Base-by-base conservation (phyloP, 805 yeast species). In the Ogataea parapolymorpha region DNA sequence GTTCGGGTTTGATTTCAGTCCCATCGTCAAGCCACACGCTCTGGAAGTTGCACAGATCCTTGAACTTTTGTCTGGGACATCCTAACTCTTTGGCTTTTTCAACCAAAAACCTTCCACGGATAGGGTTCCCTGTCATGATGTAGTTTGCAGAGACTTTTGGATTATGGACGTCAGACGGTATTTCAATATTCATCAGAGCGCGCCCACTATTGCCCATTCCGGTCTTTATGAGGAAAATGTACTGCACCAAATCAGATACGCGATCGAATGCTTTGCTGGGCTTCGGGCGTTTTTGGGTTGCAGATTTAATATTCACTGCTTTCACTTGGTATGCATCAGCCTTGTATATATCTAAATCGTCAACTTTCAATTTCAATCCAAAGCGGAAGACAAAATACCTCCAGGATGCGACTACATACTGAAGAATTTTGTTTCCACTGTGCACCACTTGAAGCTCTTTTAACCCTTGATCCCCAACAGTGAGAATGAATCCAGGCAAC, bases 401-500 rank as follows among this genome's bases (percentile, higher is more conserved):
- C 95, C 96, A 88, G 0, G 91, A 77, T 1, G 90, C 74, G 3
- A 86, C 74, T 33, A 85, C 68, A 56, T 78, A 82, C 41, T 73
- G 68, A 22, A 77, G 55, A 2, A 66, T 57, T 32, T 63, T 67
- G 26, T 54, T 56, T 17, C 64, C 65, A n/a, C 81, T 76, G 35
- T 79, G 75, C 51, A 64, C 72, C 0, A 87, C 64, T n/a, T 71
- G 71, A 27, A 85, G 58, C 6, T 69, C 69, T 35, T 74, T 72
- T 46, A 74, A 70, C 2, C 88, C 89, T 51, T 87, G 85, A 51
- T 88, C 96, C 42, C 86, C 80, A 11, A 85, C 70, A 0, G 97
- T 87, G 37, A 91, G 65, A 35, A 91, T 76, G 53, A 87, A 65
- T 0, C 99, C 99, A 0, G 98, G 97, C 6, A 91, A 62, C 0